Conservation (phyloP, 257 asterid species). For the Ehretia macrophylla region DNA sequence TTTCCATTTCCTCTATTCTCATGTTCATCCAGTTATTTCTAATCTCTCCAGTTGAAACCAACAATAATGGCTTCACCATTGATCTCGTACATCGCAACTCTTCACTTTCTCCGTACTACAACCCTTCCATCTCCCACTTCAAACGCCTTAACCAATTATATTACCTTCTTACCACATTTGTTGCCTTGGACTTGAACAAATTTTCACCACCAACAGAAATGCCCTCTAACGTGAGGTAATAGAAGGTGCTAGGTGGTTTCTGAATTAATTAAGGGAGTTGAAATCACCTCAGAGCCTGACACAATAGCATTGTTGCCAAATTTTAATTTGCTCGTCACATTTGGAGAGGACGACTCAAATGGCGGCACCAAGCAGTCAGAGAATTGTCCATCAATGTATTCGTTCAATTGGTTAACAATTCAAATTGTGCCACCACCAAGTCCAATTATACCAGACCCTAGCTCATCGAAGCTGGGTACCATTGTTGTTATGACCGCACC, state of each 20-base stretch:
- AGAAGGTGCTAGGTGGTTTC: constrained; percentile 27
- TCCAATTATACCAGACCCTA: constrained; percentile 50
- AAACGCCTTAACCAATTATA: too few species aligned
- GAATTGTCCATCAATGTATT: constrained; percentile 32
- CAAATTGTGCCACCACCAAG: constrained; percentile 49
- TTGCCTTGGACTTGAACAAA: too few species aligned
- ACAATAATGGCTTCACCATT: too few species aligned
- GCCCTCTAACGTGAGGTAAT: constrained; percentile 41
- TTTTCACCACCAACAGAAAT: constrained; percentile 27
- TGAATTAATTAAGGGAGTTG: constrained; percentile 45
- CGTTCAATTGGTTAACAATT: constrained; percentile 35
- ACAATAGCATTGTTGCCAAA: constrained; percentile 40
- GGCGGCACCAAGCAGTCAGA: constrained; percentile 52
- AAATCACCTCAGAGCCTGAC: constrained; percentile 20
- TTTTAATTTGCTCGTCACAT: constrained; percentile 37
- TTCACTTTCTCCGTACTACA: too few species aligned
- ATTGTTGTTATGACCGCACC: constrained; percentile 39
- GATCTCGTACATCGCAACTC: too few species aligned
- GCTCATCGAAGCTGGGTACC: constrained; percentile 38
- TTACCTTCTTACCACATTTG: constrained; percentile 19
- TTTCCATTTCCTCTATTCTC: too few species aligned
- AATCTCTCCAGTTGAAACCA: too few species aligned
- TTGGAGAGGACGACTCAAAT: not conserved
- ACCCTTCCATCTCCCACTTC: too few species aligned
- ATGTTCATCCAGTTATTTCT: too few species aligned